phyloP scores from a whole-genome alignment of 2,329 filamentous ascomycete genomes.

The Beauveria asiatica region DNA sequence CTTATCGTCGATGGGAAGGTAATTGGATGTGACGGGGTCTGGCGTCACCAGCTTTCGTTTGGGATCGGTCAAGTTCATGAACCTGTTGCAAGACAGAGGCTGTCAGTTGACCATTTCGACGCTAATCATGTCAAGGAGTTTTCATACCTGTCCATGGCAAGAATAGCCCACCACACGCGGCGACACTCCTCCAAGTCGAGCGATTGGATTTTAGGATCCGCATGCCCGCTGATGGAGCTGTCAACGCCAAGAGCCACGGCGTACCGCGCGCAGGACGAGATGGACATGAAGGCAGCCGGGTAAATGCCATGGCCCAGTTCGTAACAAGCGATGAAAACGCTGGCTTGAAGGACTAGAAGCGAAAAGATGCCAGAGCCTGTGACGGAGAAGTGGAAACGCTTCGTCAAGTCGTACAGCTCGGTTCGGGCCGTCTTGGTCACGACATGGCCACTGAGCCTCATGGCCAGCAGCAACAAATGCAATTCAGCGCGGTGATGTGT shows the following conservation, averaged over 20 bases:
- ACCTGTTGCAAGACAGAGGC: neutral
- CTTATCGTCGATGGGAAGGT: constrained; percentile 10
- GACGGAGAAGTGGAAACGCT: constrained; percentile 10
- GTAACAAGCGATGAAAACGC: constrained; percentile 10
- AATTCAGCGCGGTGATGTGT: constrained; percentile 4
- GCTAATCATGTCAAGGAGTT: neutral
- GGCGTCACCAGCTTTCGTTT: constrained; percentile 12
- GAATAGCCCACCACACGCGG: constrained; percentile 13
- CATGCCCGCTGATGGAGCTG: constrained; percentile 1
- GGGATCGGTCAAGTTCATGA: constrained; percentile 10
- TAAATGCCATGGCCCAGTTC: constrained; percentile 13
- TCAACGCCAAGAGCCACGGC: constrained; percentile 9
- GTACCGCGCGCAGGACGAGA: constrained; percentile 12
- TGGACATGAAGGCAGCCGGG: constrained; percentile 11
- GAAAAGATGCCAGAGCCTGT: constrained; percentile 10
- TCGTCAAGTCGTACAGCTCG: constrained; percentile 10
- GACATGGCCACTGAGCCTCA: constrained; percentile 8
- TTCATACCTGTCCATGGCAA: constrained; percentile 13
- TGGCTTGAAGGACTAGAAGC: constrained; percentile 11
- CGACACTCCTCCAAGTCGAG: constrained; percentile 13
- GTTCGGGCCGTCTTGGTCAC: neutral
- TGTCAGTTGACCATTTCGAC: neutral
- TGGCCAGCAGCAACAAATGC: constrained; percentile 11
- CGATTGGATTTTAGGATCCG: neutral
- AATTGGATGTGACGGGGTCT: constrained; percentile 9